Percentiles rank a stretch among this genome's conserved stretches.
phyloP scores from a whole-genome alignment of 192 early-diverging fungal genomes.

The Chytriomyces sp. region DNA sequence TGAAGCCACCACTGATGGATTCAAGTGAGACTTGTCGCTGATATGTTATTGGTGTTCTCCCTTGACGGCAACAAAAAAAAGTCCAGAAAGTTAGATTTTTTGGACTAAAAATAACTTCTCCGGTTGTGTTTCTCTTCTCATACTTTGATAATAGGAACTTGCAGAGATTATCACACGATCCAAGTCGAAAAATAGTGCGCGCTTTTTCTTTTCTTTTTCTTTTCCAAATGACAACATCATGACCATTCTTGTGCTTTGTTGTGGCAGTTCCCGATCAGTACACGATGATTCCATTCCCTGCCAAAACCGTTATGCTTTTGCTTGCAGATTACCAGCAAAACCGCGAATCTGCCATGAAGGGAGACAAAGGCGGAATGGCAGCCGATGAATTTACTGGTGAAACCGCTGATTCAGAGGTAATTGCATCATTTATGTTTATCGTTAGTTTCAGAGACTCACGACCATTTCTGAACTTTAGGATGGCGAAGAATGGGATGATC shows the following conservation, averaged over 20 bases:
- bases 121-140: too few species aligned
- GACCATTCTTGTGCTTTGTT: neutral
- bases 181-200: slow-evolving; percentile 51
- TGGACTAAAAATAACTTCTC: too few species aligned
- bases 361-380: slow-evolving; percentile 59
- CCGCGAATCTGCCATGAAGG: slow-evolving; percentile 62
- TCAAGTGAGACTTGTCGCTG: too few species aligned
- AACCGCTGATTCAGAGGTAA: slow-evolving; percentile 44
- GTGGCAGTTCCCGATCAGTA: slow-evolving; percentile 76
- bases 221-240: neutral
- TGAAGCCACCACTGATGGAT: too few species aligned
- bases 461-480: slow-evolving; percentile 38
- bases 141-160: too few species aligned
- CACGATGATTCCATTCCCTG: slow-evolving; percentile 74
- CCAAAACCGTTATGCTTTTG: slow-evolving; percentile 87
- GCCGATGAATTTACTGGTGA: slow-evolving; percentile 61
- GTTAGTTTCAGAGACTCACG: slow-evolving; percentile 12
- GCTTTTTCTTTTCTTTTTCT: neutral
- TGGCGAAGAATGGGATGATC: slow-evolving; percentile 69
- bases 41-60: too few species aligned
- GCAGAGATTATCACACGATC: slow-evolving; percentile 66
- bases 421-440: slow-evolving; percentile 25
- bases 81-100: too few species aligned
- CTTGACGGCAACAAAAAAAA: too few species aligned
- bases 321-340: slow-evolving; percentile 79